Percentiles rank a stretch among this genome's conserved stretches.
These are phyloP conservation scores for Diutina pseudorugosa DNA, from an alignment of 1,139 yeast genomes.

Conservation along the genomic window DNA sequence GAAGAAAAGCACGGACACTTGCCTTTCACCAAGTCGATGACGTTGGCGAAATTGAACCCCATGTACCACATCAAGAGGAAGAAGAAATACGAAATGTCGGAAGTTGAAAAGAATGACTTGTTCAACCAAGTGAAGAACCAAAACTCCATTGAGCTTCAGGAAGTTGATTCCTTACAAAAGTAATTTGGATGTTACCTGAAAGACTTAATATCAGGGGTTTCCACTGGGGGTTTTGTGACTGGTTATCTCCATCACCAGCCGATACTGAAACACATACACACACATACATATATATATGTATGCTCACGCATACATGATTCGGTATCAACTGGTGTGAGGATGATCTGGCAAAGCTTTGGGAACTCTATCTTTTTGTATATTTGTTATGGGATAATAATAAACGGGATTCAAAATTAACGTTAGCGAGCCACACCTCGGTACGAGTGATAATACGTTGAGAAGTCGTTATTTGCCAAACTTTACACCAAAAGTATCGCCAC, in stretches of 20 bases:
- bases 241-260: neutral
- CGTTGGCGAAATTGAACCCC: conserved; percentile 51
- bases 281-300: no score
- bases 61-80: conserved; percentile 58
- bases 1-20: conserved; percentile 61
- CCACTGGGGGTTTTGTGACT: neutral
- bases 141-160: conserved; percentile 15
- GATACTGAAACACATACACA: neutral
- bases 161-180: neutral
- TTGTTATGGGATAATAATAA: conserved; percentile 2
- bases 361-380: neutral
- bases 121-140: conserved; percentile 29
- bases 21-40: conserved; percentile 43
- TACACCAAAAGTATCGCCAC: no score
- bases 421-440: no score
- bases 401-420: neutral
- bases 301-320: neutral
- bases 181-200: neutral
- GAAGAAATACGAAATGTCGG: conserved; percentile 47
- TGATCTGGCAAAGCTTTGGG: neutral
- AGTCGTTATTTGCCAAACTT: no score
- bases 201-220: neutral
- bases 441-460: no score
- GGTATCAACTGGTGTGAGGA: neutral
- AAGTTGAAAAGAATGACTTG: conserved; percentile 40